Base-by-base conservation (phyloP, 805 yeast species). In the Pichia heedii region DNA sequence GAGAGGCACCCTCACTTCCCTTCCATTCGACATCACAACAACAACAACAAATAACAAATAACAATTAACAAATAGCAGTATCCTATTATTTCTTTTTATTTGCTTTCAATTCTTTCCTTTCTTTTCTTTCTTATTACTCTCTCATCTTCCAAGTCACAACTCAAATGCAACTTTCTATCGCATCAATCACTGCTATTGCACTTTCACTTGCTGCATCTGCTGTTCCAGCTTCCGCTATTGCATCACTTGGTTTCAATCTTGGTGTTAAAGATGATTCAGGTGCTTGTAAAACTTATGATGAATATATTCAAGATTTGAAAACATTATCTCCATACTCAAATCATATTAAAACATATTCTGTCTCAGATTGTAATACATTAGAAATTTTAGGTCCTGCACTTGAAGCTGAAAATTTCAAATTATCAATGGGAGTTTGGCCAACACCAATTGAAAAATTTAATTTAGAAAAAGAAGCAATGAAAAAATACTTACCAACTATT, bases 401-500 rank as follows among this genome's bases (percentile, higher is more conserved):
- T 43, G 89, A 81, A 59, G 68, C 69, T 45, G 80, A 79, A 52
- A 86, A 88, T 46, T 84, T 88, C 74, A 72, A 77, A 55, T 62
- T 84, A 37, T 76, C 86, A 63, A 69, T 86, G 36, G 97, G 97
- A 63, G 74, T 90, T 54, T 90, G 97, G 97, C 97, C 97, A 63
- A 86, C 74, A 42, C 95, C 87, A 59, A 86, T 79, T 42, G 63
- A 80, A 41, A 94, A 86, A 65, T 89, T 74, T 61, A 66, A 63
- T 37, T 79, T 73, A 12, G 97, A 90, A 70, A 75, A 84, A 63
- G 60, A 61, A 22, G 95, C 96, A 38, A 73, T 90, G 55, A 55
- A 68, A 52, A 45, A 67, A 12, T 84, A 82, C 65, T 76, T 90
- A 63, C 95, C 96, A 55, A 67, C 56, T 27, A 71, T 88, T 50